A percentile compares a stretch with the other conserved stretches of the same genome.
Evolutionary conservation across 2,329 filamentous ascomycete species (phyloP).

Genomic region (Metarhizium rileyi): DNA sequence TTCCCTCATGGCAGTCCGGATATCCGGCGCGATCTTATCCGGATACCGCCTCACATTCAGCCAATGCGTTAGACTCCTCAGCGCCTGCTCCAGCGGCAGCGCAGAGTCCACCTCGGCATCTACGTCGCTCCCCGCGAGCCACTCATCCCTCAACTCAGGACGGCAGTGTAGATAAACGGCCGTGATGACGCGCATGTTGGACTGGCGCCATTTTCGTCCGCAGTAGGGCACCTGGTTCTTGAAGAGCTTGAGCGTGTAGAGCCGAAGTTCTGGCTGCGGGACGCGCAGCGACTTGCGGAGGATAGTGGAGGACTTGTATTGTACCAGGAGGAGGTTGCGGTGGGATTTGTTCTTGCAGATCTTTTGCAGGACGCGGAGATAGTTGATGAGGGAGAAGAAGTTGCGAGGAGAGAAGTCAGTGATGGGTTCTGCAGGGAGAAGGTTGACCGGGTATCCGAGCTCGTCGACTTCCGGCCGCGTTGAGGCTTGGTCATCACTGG

Average conservation of each 20-base stretch:
- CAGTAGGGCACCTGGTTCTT: conserved; percentile 98
- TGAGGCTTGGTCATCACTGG: conserved; percentile 24
- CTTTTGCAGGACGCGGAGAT: conserved; percentile 93
- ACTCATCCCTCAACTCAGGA: conserved; percentile 88
- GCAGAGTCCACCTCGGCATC: conserved; percentile 92
- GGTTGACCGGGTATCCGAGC: conserved; percentile 67
- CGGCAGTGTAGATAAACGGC: conserved; percentile 90
- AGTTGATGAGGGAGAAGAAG: conserved; percentile 92
- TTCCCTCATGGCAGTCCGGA: conserved; percentile 51
- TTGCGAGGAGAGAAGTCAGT: conserved; percentile 88
- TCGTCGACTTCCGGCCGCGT: conserved; percentile 66
- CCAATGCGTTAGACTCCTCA: conserved; percentile 88
- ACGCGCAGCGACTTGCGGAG: conserved; percentile 86
- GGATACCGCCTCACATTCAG: conserved; percentile 79
- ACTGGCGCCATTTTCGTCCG: conserved; percentile 94
- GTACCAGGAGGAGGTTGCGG: conserved; percentile 83
- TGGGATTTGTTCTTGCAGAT: conserved; percentile 94
- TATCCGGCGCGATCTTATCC: conserved; percentile 58
- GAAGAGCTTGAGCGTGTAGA: conserved; percentile 96
- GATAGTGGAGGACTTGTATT: conserved; percentile 90
- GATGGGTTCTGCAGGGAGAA: conserved; percentile 65
- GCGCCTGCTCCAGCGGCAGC: conserved; percentile 80
- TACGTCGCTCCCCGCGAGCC: conserved; percentile 83
- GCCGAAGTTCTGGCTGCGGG: conserved; percentile 74
- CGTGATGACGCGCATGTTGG: conserved; percentile 97